These are phyloP conservation scores for Penicillium hordei DNA, from an alignment of 2,329 filamentous ascomycete genomes.

Conservation along the genomic window DNA sequence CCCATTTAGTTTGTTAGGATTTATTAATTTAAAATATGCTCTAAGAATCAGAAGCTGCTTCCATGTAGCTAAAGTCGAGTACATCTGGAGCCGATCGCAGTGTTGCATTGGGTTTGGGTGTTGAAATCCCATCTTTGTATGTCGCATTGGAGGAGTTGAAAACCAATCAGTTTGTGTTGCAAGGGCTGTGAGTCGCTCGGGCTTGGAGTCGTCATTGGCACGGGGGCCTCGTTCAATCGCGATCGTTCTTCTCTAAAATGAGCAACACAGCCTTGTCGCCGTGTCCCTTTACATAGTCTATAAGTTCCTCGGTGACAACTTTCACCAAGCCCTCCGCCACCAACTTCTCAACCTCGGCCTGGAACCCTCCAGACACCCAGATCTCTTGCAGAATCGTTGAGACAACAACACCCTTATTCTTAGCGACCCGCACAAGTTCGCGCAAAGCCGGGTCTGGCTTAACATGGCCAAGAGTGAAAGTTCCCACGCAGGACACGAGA, in stretches of 20 bases:
- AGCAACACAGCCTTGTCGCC: slow-evolving; percentile 33
- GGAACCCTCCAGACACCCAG: slow-evolving; percentile 52
- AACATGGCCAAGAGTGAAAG: slow-evolving; percentile 57
- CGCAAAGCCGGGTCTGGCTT: slow-evolving; percentile 50
- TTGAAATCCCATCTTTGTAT: not conserved
- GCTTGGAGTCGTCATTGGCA: slow-evolving; percentile 14
- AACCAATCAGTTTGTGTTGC: not conserved
- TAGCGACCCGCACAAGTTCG: slow-evolving; percentile 54
- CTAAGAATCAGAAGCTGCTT: not conserved
- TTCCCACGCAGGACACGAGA: slow-evolving; percentile 55
- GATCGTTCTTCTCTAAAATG: slow-evolving; percentile 27
- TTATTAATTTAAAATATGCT: not conserved
- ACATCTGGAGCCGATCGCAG: not conserved
- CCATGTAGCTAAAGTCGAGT: not conserved
- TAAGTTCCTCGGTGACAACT: slow-evolving; percentile 29
- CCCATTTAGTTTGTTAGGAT: not conserved
- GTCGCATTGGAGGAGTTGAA: slow-evolving; percentile 9
- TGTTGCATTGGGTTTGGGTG: slow-evolving; percentile 6
- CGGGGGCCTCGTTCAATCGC: slow-evolving; percentile 26
- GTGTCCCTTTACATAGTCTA: slow-evolving; percentile 32
- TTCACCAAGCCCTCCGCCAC: slow-evolving; percentile 36
- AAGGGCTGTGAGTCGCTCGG: slow-evolving; percentile 2
- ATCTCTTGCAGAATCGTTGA: slow-evolving; percentile 54
- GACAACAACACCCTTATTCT: slow-evolving; percentile 50
- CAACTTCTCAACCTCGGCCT: slow-evolving; percentile 46